Evolutionary conservation across 2,329 filamentous ascomycete genomes (phyloP).

Genomic region (Fusarium sp.): DNA sequence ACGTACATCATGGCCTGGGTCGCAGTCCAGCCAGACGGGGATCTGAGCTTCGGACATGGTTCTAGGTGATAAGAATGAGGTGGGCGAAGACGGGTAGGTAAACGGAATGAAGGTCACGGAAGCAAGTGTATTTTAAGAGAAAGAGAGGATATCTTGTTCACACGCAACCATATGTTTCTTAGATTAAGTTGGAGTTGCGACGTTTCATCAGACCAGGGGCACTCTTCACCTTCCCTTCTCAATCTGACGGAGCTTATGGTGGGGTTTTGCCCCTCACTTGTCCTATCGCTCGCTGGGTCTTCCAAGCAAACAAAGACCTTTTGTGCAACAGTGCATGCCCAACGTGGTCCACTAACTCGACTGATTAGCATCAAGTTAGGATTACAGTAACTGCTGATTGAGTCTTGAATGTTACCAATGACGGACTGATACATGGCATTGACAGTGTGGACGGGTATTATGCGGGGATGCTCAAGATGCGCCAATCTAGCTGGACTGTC

Average conservation of each 20-base stretch:
- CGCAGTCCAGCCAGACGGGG: conserved; percentile 72
- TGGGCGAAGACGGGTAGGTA: not conserved
- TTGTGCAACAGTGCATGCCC: conserved; percentile 7
- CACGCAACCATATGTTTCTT: conserved; percentile 1
- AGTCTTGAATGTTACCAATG: not conserved
- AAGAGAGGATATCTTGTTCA: not conserved
- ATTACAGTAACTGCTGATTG: not conserved
- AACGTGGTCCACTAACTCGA: conserved; percentile 14
- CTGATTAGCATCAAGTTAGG: not conserved
- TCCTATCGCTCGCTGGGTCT: not conserved
- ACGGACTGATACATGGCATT: not conserved
- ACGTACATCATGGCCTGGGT: conserved; percentile 76
- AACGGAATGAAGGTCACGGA: not conserved
- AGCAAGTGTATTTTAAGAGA: not conserved
- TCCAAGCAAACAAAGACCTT: conserved; percentile 1
- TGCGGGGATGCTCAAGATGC: conserved; percentile 2
- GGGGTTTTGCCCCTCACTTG: conserved; percentile 39
- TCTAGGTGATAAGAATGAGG: not conserved
- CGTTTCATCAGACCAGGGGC: conserved; percentile 24
- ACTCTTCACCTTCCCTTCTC: conserved; percentile 13
- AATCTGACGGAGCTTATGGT: conserved; percentile 29
- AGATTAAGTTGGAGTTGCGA: conserved; percentile 34
- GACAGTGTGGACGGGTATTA: not conserved
- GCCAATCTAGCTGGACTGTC: conserved; percentile 7
- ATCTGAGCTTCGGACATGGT: conserved; percentile 51